These are phyloP conservation scores for Rhododendron henanense DNA, from an alignment of 148 eudicot genomes.

Conservation along the genomic window DNA sequence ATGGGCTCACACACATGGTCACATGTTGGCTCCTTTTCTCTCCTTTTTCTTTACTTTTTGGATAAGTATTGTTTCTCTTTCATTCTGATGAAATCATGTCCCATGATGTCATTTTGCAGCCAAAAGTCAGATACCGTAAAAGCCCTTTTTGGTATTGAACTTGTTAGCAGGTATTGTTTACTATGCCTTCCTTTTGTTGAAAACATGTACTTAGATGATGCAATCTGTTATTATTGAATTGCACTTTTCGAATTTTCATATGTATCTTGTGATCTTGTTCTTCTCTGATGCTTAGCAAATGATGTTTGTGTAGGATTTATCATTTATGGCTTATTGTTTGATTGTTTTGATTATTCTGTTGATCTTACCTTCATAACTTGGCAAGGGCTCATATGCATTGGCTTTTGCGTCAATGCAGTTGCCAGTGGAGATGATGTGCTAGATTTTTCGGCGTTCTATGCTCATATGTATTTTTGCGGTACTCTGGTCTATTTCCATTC, in stretches of 20 bases:
- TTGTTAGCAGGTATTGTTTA: conserved; percentile 76
- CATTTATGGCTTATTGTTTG: not conserved
- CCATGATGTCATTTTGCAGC: conserved; percentile 37
- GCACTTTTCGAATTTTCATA: not conserved
- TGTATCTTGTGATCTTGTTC: not conserved
- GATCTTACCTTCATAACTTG: not conserved
- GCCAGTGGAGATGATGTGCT: not conserved
- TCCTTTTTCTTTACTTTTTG: not conserved
- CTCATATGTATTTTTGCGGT: not conserved
- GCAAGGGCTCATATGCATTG: not conserved
- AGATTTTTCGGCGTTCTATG: too few species aligned
- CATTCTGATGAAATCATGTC: conserved; percentile 11
- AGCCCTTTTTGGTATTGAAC: conserved; percentile 80
- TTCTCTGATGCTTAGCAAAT: not conserved
- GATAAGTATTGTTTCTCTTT: not conserved
- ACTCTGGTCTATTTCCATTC: not conserved
- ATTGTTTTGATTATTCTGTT: not conserved
- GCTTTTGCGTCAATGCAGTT: not conserved
- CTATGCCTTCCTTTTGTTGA: not conserved
- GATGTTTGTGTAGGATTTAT: not conserved
- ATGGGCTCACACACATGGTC: not conserved
- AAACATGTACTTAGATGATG: not conserved
- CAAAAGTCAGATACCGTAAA: conserved; percentile 64
- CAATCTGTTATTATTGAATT: not conserved
- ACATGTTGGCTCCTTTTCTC: not conserved